Evolutionary conservation across 371 early-diverging fungal species (phyloP), one percentile per base, ranked within the genome.

Genomic region (Apophysomyces sp.): DNA sequence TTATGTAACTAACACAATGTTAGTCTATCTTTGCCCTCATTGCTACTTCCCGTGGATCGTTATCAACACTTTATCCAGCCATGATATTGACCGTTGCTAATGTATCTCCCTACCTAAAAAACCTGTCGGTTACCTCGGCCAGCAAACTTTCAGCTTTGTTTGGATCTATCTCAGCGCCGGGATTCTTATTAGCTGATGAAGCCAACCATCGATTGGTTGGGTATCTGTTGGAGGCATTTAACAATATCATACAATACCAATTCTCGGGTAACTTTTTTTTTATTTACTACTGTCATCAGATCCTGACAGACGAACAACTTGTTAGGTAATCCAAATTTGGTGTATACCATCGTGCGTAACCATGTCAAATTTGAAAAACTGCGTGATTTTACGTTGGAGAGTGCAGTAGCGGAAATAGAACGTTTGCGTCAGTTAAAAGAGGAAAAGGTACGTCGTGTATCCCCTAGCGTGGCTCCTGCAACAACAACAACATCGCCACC

Each of bases 171-270:
- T 81, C 92, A n/a, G 86, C 89, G 26, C 90, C 94, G 3, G 85
- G 84, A 4, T 92, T 93, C 60, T 69, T 96, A 39, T 73, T 94
- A n/a, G 83, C 91, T 0, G 90, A 89, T 49, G 91, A 92, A 60
- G 61, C 76, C 55, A 90, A 94, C 60, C 88, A 92, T 63, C 84
- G 84, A 24, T 74, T 88, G 27, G 79, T 90, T 12, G 86, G 83
- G 0, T 90, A 89, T 61, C 61, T 94, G 34, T 63, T 94, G 12
- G 94, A 94, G 60, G 78, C 86, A 11, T 85, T 94, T 58, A 89
- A 92, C 69, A 90, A 88, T 52, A 82, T 94, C 18, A 79, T 94
- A 21, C 92, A 93, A 67, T 92, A 92, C 65, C 95, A 93, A 37
- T 86, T 80, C 49, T 65, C 80, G 8, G 76, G 87, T 83, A 72